Evolutionary conservation across 306 rosid genomes (phyloP), one percentile per base, ranked within the genome.

Genomic region (Cucurbita maxima): DNA sequence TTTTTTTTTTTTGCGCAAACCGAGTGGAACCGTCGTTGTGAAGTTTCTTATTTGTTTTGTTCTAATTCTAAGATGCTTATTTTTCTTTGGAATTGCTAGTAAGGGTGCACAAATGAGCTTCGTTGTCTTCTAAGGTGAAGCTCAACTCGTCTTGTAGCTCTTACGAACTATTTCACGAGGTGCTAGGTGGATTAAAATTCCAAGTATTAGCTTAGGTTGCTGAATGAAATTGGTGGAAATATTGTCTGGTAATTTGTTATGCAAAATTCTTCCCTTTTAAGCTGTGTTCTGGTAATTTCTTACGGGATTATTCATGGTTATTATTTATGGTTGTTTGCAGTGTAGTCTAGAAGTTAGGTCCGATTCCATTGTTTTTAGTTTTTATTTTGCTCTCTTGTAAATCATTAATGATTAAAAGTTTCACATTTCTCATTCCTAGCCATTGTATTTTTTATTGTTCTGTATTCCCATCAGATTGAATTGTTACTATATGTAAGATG

Each of bases 401-500:
- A 64, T 4, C 16, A 38, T 64, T 64, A 18, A 38, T 41, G 36
- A 8, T 18, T 10, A 1, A 10, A 64, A 10, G 4, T 19, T 64
- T 43, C 10, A 59, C 66, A 59, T 59, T 59, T 64, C 53, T 64
- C 72, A 19, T 64, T 71, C 60, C 10, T 36, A 36, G 48, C 48
- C 30, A 38, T 52, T 51, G 54, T 15, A 10, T 16, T 54, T 52
- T 6, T 51, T 16, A 71, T 70, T 71, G 63, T 78, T 71, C 75
- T 59, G 5, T 59, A 34, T 34, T 14, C 44, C 66, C 36, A 59
- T 60, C 71, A 44, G 41, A 41, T 58, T 81, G 72, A 76, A 76
- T 36, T 81, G 47, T 78, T 61, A 56, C 45, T 52, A 64, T 68
- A 40, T 60, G 34, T 50, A 34, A 62, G 72, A 83, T 85, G 86